A percentile compares a stretch with the other conserved stretches of the same genome.
phyloP scores from a whole-genome alignment of 202 grass and related monocot species.

The Eragrostis tef region DNA sequence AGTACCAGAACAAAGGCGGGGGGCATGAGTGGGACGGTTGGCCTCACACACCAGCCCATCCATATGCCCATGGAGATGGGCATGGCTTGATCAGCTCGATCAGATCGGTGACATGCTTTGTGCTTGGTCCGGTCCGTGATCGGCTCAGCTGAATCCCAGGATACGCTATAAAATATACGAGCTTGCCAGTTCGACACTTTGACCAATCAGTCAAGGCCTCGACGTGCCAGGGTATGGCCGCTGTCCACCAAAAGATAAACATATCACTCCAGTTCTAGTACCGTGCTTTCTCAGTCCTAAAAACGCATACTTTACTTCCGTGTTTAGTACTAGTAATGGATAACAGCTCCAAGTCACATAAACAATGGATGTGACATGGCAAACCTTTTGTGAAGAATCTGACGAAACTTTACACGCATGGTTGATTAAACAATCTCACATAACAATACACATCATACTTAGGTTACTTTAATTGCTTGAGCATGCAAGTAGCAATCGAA shows the following conservation, averaged over 20 bases:
- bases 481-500: not conserved
- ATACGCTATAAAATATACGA: conserved; percentile 15
- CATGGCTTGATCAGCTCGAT: conserved; percentile 1
- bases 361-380: not conserved
- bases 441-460: not conserved
- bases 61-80: not conserved
- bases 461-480: not conserved
- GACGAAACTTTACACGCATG: not conserved
- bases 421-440: not conserved
- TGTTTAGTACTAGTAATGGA: not conserved
- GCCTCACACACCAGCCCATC: not conserved
- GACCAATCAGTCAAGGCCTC: conserved; percentile 34
- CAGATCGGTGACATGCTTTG: conserved; percentile 36
- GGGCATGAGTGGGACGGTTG: not conserved
- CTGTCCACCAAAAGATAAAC: not conserved
- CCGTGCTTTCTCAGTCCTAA: not conserved
- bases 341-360: not conserved
- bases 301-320: not conserved
- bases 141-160: conserved; percentile 10
- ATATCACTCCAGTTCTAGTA: not conserved
- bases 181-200: conserved; percentile 1
- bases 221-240: conserved; percentile 21
- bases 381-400: not conserved
- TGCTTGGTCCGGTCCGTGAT: conserved; percentile 23
- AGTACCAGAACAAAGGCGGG: not conserved